These are phyloP conservation scores for Colletotrichum gigasporum DNA, from an alignment of 2,329 filamentous ascomycete genomes.

Conservation along the genomic window DNA sequence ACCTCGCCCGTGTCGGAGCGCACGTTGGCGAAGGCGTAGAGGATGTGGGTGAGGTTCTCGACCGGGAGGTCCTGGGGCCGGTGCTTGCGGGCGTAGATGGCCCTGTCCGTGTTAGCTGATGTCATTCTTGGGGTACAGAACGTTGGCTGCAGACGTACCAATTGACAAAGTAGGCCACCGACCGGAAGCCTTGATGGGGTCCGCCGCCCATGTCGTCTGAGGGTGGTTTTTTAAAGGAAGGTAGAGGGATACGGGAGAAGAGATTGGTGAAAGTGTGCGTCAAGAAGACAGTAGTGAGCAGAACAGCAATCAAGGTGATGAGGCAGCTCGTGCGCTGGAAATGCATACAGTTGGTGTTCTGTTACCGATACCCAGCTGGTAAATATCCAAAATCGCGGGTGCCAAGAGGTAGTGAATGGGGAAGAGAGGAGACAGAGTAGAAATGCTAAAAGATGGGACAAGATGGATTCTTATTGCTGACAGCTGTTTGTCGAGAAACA, in stretches of 20 bases:
- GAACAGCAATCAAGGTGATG: constrained; percentile 33
- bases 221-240: constrained; percentile 6
- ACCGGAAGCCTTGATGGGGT: constrained; percentile 62
- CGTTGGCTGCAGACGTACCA: constrained; percentile 55
- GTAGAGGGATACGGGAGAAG: constrained; percentile 11
- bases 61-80: constrained; percentile 85
- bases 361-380: too few relatives aligned
- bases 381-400: too few relatives aligned
- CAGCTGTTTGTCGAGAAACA: neutral
- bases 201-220: constrained; percentile 52
- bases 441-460: neutral
- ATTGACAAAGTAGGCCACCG: constrained; percentile 80
- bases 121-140: constrained; percentile 36
- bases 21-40: constrained; percentile 93
- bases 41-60: constrained; percentile 85
- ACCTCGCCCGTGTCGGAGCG: constrained; percentile 83
- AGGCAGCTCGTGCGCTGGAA: constrained; percentile 14
- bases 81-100: constrained; percentile 87
- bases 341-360: constrained; percentile 21
- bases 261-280: constrained; percentile 33
- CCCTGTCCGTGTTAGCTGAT: constrained; percentile 52
- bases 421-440: neutral
- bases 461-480: constrained; percentile 12
- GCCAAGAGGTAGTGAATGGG: neutral
- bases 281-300: constrained; percentile 35